A percentile compares a stretch with the other conserved stretches of the same genome.
phyloP scores from a whole-genome alignment of 345 rosid genomes.

The Lepidium africanum region DNA sequence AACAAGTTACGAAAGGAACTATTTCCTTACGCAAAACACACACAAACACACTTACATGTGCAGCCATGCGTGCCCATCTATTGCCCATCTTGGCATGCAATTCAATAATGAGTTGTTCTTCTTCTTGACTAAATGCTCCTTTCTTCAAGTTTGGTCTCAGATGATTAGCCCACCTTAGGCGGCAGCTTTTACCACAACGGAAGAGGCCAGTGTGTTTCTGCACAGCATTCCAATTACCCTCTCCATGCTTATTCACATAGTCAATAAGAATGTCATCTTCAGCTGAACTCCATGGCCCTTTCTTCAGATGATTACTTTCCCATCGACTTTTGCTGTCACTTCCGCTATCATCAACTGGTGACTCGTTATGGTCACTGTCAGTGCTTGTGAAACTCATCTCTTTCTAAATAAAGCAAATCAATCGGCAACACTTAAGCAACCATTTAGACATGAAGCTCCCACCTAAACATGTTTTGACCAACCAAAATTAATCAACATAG shows the following conservation, averaged over 20 bases:
- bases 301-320: slow-evolving; percentile 53
- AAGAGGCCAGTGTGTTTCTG: slow-evolving; percentile 78
- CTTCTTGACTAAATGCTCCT: slow-evolving; percentile 87
- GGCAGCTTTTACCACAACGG: slow-evolving; percentile 96
- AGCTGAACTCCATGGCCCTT: slow-evolving; percentile 95
- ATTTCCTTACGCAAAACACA: background rate
- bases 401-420: slow-evolving; percentile 29
- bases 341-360: slow-evolving; percentile 39
- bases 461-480: slow-evolving; percentile 22
- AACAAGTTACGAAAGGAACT: background rate
- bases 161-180: slow-evolving; percentile 94
- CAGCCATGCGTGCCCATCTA: slow-evolving; percentile 99
- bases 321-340: slow-evolving; percentile 35
- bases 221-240: slow-evolving; percentile 96
- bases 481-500: background rate
- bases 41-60: slow-evolving; percentile 52
- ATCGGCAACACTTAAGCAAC: slow-evolving; percentile 26
- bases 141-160: slow-evolving; percentile 91
- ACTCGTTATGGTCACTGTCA: slow-evolving; percentile 55
- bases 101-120: slow-evolving; percentile 78
- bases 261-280: slow-evolving; percentile 82
- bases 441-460: slow-evolving; percentile 29
- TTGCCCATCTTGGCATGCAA: slow-evolving; percentile 95
- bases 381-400: slow-evolving; percentile 51
- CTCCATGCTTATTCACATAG: slow-evolving; percentile 85